Base-by-base conservation (phyloP, 1,139 yeast species). In the Geotrichum australiense region DNA sequence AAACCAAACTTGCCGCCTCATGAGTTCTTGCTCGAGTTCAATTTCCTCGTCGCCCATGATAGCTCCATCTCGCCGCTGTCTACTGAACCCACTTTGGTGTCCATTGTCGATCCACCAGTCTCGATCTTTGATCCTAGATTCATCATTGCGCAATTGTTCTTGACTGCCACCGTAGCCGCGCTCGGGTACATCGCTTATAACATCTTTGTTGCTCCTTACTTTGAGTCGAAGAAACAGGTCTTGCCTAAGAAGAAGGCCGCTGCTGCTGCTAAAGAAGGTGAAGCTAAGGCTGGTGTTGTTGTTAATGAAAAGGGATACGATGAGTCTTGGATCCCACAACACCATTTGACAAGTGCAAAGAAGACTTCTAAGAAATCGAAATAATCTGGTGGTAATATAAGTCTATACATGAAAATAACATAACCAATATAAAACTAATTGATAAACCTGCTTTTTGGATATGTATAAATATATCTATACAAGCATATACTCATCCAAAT, bases 111-210 rank as follows among this genome's bases (percentile, higher is more conserved):
- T 52, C 73, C 72, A 28, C 71, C 80, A 42, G 67, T 86, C 53
- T 80, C 94, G 1, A 52, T 80, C 46, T 78, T 81, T 63, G 76
- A 83, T 58, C 91, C 89, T 22, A 78, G 81, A 60, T 73, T 85
- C 56, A 61, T 85, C 48, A 61, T 82, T 36, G 71, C 81, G 52
- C 81, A 78, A 56, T 43, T 76, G 14, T 56, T 84, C 26, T 65
- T 83, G 51, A 54, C 67, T 10, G 72, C 65, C 16, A 62, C 81
- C 10, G 48, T 79, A 30, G 79, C 66, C 37, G 75, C 66, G 26
- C 53, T 71, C 35, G 78, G 66, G 34, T 81, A 78, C 59, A 56
- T 64, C 46, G 42, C 76, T 16, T 47, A 74, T 62, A 63, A 58
- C 40, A 54, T 63, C 34, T 73, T 69, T 58, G 76, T 80, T 45